Percentiles rank a stretch among this genome's conserved stretches.
phyloP scores from a whole-genome alignment of 2,329 filamentous ascomycete species.

The Blastomyces gilchristii region DNA sequence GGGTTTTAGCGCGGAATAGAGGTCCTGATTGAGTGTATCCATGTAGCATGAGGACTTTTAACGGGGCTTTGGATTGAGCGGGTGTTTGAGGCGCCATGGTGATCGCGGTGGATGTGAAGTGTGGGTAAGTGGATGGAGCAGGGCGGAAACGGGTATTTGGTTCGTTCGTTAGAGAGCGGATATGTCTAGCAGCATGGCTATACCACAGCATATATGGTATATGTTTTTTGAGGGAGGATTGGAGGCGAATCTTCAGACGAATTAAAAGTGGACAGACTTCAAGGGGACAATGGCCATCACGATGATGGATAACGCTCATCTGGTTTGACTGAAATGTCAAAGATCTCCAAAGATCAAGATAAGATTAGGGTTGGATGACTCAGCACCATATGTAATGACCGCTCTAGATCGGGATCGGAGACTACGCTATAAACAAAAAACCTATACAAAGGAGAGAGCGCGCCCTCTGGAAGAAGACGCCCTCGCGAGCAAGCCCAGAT shows the following conservation, averaged over 20 bases:
- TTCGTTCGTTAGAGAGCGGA: not conserved
- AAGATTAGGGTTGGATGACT: constrained; percentile 5
- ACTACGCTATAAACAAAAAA: not conserved
- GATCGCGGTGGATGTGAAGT: not conserved
- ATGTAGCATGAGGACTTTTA: constrained; percentile 68
- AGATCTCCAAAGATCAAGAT: not conserved
- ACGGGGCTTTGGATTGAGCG: constrained; percentile 17
- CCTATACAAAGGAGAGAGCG: not conserved
- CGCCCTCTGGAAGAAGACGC: not conserved
- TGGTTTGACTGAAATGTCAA: not conserved
- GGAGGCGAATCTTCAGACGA: not conserved
- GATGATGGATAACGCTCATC: not conserved
- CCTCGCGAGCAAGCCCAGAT: not conserved
- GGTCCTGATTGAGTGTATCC: constrained; percentile 85
- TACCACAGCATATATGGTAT: not conserved
- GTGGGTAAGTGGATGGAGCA: not conserved
- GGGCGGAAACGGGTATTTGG: not conserved
- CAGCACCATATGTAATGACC: not conserved
- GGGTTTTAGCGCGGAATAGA: constrained; percentile 78
- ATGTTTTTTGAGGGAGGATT: not conserved
- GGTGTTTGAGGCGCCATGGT: constrained; percentile 7
- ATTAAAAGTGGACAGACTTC: not conserved
- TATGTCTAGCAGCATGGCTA: not conserved
- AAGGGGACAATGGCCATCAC: not conserved
- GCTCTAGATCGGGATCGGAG: not conserved